Base-by-base conservation (phyloP, 192 early-diverging fungal genomes). In the Coemansia sp. region DNA sequence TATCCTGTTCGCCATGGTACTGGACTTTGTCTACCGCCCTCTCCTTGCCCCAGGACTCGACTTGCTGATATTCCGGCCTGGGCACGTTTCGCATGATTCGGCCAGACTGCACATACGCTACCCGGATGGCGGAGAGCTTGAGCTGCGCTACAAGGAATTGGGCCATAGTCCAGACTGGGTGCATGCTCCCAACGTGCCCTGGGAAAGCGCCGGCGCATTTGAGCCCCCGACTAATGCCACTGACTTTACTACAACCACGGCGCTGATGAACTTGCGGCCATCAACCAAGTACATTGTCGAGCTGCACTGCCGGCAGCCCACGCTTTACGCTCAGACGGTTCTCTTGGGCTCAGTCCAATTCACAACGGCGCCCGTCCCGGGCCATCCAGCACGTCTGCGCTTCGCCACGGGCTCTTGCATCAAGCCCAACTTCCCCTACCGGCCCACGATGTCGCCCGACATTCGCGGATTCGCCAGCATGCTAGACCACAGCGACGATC, bases 401-500 rank as follows among this genome's bases (percentile, higher is more conserved):
- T 82, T 85, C 51, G 84, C 66, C 4, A 65, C 76, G 0, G 84
- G 84, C 14, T 85, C 84, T 35, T 85, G 84, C 42, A 81, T 85
- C 65, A 85, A 79, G 57, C 84, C 79, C 45, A 77, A 79, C 24
- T 82, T 79, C 54, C 84, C 84, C 25, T 85, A 84, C 71, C 29
- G 45, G 6, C 77, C 65, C 11, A 47, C 70, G 17, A 10, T 35
- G 40, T 51, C 63, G 20, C 64, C 76, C 15, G 76, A 76, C 20
- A 56, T 85, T n/a, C 70, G 64, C 43, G 84, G 84, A 3, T 81
- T 85, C 46, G 54, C 29, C 27, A 73, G 67, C 42, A 75, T 84
- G 54, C 64, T 76, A 29, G 69, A 67, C 14, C 74, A 83, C 58
- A 77, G 74, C 58, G 65, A 70, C 25, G 25, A 19, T 27, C 67